Percentiles rank a stretch among this genome's conserved stretches.
Conservation (phyloP, 495 filamentous ascomycete species). For the Lepraria neglecta region DNA sequence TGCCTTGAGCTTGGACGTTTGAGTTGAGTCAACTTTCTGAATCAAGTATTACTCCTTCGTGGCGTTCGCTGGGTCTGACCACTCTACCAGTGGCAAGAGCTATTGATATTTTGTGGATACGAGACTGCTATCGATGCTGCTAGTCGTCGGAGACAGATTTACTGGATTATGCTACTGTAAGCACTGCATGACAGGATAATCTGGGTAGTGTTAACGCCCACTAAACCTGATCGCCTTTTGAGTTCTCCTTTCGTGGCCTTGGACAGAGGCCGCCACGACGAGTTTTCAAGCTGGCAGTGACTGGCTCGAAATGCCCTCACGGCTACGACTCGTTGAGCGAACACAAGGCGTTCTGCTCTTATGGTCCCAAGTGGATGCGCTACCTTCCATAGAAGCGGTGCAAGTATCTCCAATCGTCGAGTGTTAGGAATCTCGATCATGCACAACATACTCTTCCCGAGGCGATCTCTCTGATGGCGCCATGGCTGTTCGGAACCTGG, state of each 20-base stretch:
- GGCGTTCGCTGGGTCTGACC: neutral
- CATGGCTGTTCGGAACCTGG: constrained; percentile 8
- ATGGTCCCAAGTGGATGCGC: constrained; percentile 6
- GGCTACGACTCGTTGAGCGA: neutral
- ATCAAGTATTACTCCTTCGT: neutral
- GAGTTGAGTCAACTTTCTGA: neutral
- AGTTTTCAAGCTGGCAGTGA: neutral
- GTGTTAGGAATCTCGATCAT: constrained; percentile 11
- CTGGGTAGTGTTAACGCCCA: neutral
- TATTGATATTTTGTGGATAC: neutral
- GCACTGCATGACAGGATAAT: neutral
- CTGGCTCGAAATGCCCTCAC: constrained; percentile 12
- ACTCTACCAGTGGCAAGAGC: neutral
- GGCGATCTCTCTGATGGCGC: constrained; percentile 9
- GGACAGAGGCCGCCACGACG: neutral
- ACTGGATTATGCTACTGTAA: neutral
- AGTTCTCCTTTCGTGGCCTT: neutral
- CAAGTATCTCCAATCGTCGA: constrained; percentile 8
- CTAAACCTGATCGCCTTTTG: neutral
- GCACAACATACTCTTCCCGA: constrained; percentile 4
- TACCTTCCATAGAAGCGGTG: constrained; percentile 14
- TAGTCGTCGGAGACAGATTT: neutral
- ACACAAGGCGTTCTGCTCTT: constrained; percentile 1
- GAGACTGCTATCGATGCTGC: neutral
- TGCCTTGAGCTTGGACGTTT: neutral